Percentiles rank a stretch among this genome's conserved stretches.
phyloP scores from a whole-genome alignment of 2,329 filamentous ascomycete species.

The Bipolaris cookei region DNA sequence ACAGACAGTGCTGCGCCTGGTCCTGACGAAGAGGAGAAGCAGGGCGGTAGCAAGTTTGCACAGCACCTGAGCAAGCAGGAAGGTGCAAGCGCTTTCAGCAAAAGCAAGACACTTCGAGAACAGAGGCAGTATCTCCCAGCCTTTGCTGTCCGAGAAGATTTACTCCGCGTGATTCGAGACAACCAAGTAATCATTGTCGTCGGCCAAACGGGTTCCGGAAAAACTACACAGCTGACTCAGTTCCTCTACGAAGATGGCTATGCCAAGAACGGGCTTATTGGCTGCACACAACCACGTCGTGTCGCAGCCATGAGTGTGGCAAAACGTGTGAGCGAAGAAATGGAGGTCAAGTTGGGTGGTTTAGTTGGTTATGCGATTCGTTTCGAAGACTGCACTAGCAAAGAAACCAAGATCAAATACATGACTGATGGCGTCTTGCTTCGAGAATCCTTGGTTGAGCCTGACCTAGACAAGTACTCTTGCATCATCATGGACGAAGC shows the following conservation, averaged over 20 bases:
- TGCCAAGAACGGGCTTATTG: conserved; percentile 84
- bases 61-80: conserved; percentile 87
- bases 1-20: conserved; percentile 83
- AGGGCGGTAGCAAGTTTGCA: conserved; percentile 78
- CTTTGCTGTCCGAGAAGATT: conserved; percentile 93
- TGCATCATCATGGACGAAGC: conserved; percentile 99
- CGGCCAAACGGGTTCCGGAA: conserved; percentile 95
- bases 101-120: conserved; percentile 86
- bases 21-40: conserved; percentile 73
- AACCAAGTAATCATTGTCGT: conserved; percentile 98
- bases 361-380: conserved; percentile 96
- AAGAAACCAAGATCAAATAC: conserved; percentile 95
- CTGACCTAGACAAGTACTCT: conserved; percentile 92
- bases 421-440: conserved; percentile 98
- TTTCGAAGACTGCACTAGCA: conserved; percentile 97
- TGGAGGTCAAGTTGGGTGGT: conserved; percentile 89
- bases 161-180: conserved; percentile 89
- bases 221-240: conserved; percentile 96
- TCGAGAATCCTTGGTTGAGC: conserved; percentile 89
- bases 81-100: conserved; percentile 86
- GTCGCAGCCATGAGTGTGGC: conserved; percentile 99
- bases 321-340: conserved; percentile 97
- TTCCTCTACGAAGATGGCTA: conserved; percentile 97
- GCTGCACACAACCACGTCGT: conserved; percentile 93
- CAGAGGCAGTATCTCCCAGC: conserved; percentile 93